These are phyloP conservation scores for Penicillium fimorum DNA, from an alignment of 495 filamentous ascomycete species.

Conservation along the genomic window DNA sequence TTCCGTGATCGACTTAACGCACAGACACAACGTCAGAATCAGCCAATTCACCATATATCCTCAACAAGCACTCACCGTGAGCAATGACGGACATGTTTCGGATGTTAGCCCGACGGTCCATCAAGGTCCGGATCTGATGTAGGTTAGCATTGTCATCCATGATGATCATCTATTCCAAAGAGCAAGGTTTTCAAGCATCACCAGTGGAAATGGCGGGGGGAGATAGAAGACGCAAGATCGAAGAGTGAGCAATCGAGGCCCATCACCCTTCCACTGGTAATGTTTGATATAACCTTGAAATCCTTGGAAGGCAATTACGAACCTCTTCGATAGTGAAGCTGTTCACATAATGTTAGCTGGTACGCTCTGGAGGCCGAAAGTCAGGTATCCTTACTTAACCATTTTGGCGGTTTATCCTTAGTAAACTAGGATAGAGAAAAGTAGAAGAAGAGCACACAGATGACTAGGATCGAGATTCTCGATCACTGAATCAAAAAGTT, in stretches of 20 bases:
- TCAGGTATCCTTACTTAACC: slow-evolving; percentile 82
- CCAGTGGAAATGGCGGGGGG: background rate
- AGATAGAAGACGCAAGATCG: background rate
- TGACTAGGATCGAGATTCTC: slow-evolving; percentile 50
- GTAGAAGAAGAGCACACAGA: slow-evolving; percentile 42
- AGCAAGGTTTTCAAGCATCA: background rate
- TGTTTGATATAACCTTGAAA: background rate
- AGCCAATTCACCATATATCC: background rate
- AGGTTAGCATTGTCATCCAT: slow-evolving; percentile 9
- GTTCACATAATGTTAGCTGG: slow-evolving; percentile 33
- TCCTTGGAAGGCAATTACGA: slow-evolving; percentile 23
- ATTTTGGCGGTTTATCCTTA: slow-evolving; percentile 82
- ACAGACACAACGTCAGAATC: slow-evolving; percentile 13
- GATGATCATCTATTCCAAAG: background rate
- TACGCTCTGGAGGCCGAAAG: background rate
- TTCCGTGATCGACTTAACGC: slow-evolving; percentile 91
- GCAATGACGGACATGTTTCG: slow-evolving; percentile 99
- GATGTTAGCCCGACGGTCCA: slow-evolving; percentile 98
- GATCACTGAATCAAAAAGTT: slow-evolving; percentile 45
- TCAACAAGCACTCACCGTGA: slow-evolving; percentile 62
- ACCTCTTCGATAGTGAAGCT: slow-evolving; percentile 99
- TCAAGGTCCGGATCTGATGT: slow-evolving; percentile 78
- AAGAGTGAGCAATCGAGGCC: background rate
- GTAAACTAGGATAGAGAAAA: slow-evolving; percentile 36
- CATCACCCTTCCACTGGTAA: background rate